Evolutionary conservation across 2,329 filamentous ascomycete species (phyloP), one percentile per base, ranked within the genome.

Genomic region (Fusarium pseudocircinatum): DNA sequence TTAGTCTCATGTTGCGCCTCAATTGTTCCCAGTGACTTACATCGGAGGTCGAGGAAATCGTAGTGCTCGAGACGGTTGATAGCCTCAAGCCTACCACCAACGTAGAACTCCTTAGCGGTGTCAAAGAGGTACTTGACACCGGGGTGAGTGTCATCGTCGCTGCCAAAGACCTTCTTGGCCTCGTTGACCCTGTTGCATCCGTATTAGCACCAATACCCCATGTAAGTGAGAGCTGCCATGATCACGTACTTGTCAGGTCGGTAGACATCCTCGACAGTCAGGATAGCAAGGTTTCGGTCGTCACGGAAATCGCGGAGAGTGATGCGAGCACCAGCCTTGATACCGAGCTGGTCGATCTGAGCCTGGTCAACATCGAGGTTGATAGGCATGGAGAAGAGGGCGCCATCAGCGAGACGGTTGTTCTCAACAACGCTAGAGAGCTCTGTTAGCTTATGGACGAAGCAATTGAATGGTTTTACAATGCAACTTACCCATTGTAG

Each of bases 31-130:
- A 11, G 26, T 28, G 37, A 83, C 92, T 84, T 88, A 94, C 93
- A 98, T 87, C 96, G 92, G 67, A 98, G 90, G 80, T 94, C 96
- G 77, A 98, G 94, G 87, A 98, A 98, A 87, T 99, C 96, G 87
- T 99, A 99, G 89, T 99, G 96, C 87, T 97, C 95, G 70, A 97
- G 89, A 78, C 94, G 93, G 89, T 96, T 96, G 82, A 99, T 92
- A 71, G 96, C 96, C 82, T 98, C 94, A 74, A 99, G 86, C 90
- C 97, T 98, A 82, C 96, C 96, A 81, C 96, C 96, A 72, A 99
- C 90, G 84, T 98, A 98, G 84, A 92, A 97, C 69, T 97, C 95
- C 79, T 94, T 87, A 71, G 93, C 92, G 42, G 91, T 92, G 79
- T 91, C 89, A 87, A 92, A 92, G 72, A 99, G 91, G 86, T 97